These are phyloP conservation scores for Miscanthus lutarioriparius DNA, from an alignment of 176 grass and related monocot species.

Conservation along the genomic window DNA sequence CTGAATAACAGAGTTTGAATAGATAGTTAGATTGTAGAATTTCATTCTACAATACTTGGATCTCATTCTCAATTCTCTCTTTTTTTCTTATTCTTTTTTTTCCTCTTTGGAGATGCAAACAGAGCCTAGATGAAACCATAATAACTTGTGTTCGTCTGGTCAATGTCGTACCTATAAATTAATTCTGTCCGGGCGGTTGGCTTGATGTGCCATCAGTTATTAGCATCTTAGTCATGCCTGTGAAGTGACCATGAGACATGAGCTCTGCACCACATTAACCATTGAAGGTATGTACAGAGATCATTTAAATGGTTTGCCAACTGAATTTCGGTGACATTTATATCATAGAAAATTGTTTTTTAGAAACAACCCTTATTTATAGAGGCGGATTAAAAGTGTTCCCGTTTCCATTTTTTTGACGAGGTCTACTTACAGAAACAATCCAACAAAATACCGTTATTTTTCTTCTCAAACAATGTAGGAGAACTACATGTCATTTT, in stretches of 20 bases:
- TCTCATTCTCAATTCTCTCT: not conserved
- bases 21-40: too few relatives aligned
- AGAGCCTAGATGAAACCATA: not conserved
- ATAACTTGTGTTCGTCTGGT: not conserved
- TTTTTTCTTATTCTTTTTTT: not conserved
- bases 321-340: not conserved
- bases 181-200: slow-evolving; percentile 4
- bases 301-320: not conserved
- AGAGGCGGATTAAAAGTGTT: not conserved
- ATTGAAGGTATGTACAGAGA: slow-evolving; percentile 16
- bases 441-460: too few relatives aligned
- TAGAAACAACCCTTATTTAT: too few relatives aligned
- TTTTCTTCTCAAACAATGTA: too few relatives aligned
- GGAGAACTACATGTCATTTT: too few relatives aligned
- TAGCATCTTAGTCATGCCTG: slow-evolving; percentile 20
- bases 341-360: not conserved
- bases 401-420: too few relatives aligned
- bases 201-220: slow-evolving; percentile 32
- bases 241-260: slow-evolving; percentile 9
- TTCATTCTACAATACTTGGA: not conserved
- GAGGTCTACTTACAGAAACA: too few relatives aligned
- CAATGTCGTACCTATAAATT: slow-evolving; percentile 12
- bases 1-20: too few relatives aligned
- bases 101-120: not conserved
- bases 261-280: slow-evolving; percentile 16